Evolutionary conservation across 257 asterid species (phyloP), one percentile per base, ranked within the genome.

Genomic region (Rehmannia glutinosa): DNA sequence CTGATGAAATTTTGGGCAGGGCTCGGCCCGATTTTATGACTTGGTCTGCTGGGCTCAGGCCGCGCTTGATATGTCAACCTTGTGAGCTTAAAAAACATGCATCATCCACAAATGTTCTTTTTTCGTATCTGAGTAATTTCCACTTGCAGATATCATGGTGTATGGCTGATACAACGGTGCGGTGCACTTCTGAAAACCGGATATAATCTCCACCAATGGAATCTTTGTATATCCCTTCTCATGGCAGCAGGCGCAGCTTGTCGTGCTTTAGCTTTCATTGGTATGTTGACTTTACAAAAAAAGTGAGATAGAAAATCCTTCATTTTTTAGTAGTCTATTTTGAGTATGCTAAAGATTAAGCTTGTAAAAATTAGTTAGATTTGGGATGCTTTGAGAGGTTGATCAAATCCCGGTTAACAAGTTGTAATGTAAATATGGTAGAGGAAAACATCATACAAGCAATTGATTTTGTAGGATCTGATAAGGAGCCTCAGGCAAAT

Each of bases 81-180:
- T n/a, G n/a, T n/a, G n/a, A n/a, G n/a, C n/a, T n/a, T n/a, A n/a
- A n/a, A n/a, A n/a, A n/a, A n/a, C n/a, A n/a, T n/a, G n/a, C n/a
- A n/a, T n/a, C n/a, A n/a, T n/a, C n/a, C n/a, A n/a, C n/a, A n/a
- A n/a, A n/a, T n/a, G n/a, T n/a, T n/a, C n/a, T n/a, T 41, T 57
- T n/a, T 5, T 23, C 8, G 51, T 38, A 7, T 42, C 49, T 49
- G 30, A 71, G 9, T 39, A 20, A 7, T 33, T 47, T n/a, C 11
- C 16, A 25, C 52, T 57, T 75, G 79, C 86, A 83, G 89, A 49
- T 83, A 83, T 33, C 52, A 78, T 8, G 86, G 89, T 45, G 89
- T 83, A 0, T 83, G 89, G 89, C 82, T 83, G 33, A 83, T 83
- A 70, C 89, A 83, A 65, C 79, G 86, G 64, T 83, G 89, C 24